Conservation (phyloP, 192 early-diverging fungal species). For the Jimgerdemannia lactiflua region DNA sequence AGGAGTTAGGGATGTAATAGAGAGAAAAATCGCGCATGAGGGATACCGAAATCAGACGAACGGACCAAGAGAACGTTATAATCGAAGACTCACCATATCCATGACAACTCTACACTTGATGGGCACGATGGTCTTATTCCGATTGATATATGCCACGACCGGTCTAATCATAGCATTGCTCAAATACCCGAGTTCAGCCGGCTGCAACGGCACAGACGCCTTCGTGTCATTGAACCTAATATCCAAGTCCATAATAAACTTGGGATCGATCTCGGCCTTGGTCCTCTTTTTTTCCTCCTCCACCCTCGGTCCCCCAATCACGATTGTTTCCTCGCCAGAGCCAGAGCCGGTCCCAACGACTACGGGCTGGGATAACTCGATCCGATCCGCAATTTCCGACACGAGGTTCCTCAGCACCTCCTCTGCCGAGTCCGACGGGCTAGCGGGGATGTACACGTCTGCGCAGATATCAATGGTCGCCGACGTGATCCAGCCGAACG, state of each 20-base stretch:
- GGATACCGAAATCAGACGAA: conserved; percentile 1
- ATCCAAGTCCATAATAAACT: conserved; percentile 71
- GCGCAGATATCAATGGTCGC: conserved; percentile 83
- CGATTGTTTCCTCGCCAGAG: conserved; percentile 33
- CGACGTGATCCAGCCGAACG: conserved; percentile 91
- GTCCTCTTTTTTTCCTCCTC: conserved; percentile 13
- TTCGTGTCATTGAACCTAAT: conserved; percentile 90
- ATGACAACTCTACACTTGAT: conserved; percentile 79
- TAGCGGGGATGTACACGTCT: conserved; percentile 59
- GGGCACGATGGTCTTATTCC: conserved; percentile 81
- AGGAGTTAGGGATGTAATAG: too few species aligned
- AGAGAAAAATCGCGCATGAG: too few species aligned
- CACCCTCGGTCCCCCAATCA: conserved; percentile 30
- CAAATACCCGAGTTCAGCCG: conserved; percentile 71
- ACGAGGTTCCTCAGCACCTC: conserved; percentile 59
- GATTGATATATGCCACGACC: conserved; percentile 93
- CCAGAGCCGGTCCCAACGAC: conserved; percentile 43
- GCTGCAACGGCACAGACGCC: conserved; percentile 78
- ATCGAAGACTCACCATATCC: conserved; percentile 54
- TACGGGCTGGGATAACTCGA: conserved; percentile 53
- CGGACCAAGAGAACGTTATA: neutral
- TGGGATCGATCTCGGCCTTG: conserved; percentile 15
- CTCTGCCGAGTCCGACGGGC: conserved; percentile 28
- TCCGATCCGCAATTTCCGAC: conserved; percentile 67
- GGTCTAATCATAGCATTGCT: conserved; percentile 87